A percentile compares a stretch with the other conserved stretches of the same genome.
Evolutionary conservation across 2,329 filamentous ascomycete species (phyloP).

Genomic region (Colletotrichum tropicicola): DNA sequence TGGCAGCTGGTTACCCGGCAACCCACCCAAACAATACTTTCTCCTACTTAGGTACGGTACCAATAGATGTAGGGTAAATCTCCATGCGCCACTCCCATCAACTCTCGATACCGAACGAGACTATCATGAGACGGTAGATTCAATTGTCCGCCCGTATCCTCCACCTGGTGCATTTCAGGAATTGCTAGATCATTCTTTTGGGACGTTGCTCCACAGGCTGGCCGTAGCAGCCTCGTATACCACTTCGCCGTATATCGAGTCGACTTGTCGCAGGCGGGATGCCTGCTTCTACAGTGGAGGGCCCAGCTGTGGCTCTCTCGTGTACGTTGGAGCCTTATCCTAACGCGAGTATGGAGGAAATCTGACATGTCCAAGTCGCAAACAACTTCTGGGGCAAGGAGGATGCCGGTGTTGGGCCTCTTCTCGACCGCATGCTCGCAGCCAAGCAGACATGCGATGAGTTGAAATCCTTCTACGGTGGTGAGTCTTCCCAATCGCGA

Average conservation of each 20-base stretch:
- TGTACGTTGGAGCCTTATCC: conserved; percentile 55
- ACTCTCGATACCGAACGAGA: too few relatives aligned
- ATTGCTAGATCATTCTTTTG: too few relatives aligned
- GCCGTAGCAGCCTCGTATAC: background rate
- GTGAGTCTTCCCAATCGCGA: conserved; percentile 55
- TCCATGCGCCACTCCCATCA: too few relatives aligned
- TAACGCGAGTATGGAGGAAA: background rate
- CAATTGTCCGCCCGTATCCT: too few relatives aligned
- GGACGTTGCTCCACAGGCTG: background rate
- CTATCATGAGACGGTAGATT: too few relatives aligned
- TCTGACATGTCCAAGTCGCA: conserved; percentile 71
- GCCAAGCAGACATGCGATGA: conserved; percentile 97
- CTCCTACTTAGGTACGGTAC: too few relatives aligned
- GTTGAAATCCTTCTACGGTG: conserved; percentile 87
- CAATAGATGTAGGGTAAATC: too few relatives aligned
- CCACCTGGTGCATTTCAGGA: too few relatives aligned
- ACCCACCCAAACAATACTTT: too few relatives aligned
- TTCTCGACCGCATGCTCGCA: conserved; percentile 93
- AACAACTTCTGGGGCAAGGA: conserved; percentile 99
- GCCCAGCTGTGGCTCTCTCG: conserved; percentile 73
- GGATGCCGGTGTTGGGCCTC: conserved; percentile 90
- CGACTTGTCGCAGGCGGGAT: conserved; percentile 46
- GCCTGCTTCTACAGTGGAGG: conserved; percentile 69
- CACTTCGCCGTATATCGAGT: background rate
- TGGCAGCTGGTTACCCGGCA: too few relatives aligned